These are phyloP conservation scores for Mucor ambiguus DNA, from an alignment of 371 early-diverging fungal genomes.

Conservation along the genomic window DNA sequence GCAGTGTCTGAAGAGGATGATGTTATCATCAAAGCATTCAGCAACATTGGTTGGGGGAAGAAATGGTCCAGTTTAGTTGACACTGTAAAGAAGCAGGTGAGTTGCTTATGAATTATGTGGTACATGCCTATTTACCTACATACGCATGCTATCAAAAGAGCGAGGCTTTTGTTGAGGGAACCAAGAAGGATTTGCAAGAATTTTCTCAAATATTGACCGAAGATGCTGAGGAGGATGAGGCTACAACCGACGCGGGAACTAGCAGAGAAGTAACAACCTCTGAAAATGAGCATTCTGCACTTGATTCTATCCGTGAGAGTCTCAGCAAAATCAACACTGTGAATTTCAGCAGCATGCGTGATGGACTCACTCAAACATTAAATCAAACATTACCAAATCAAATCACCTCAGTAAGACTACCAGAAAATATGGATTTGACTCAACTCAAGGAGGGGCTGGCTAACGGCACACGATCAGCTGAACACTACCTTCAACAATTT, in stretches of 20 bases:
- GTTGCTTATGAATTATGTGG: neutral
- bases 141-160: slow-evolving; percentile 22
- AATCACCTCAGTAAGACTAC: slow-evolving; percentile 36
- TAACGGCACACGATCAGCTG: slow-evolving; percentile 52
- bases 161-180: slow-evolving; percentile 51
- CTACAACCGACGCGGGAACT: neutral
- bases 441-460: slow-evolving; percentile 42
- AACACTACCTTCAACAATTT: slow-evolving; percentile 52
- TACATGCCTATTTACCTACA: neutral
- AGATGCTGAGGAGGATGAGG: slow-evolving; percentile 35
- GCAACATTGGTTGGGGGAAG: slow-evolving; percentile 45
- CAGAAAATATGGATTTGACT: slow-evolving; percentile 46
- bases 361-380: slow-evolving; percentile 27
- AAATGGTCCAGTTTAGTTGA: slow-evolving; percentile 42
- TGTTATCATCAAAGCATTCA: slow-evolving; percentile 47
- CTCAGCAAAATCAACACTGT: slow-evolving; percentile 35
- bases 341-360: slow-evolving; percentile 27
- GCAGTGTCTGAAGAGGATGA: slow-evolving; percentile 33
- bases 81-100: slow-evolving; percentile 51
- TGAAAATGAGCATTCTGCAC: slow-evolving; percentile 13
- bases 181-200: slow-evolving; percentile 49
- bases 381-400: slow-evolving; percentile 31
- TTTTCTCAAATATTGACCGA: slow-evolving; percentile 47
- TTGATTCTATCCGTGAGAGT: slow-evolving; percentile 30
- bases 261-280: slow-evolving; percentile 3